Evolutionary conservation across 2,329 filamentous ascomycete genomes (phyloP).

Genomic region (Trichoderma sp.): DNA sequence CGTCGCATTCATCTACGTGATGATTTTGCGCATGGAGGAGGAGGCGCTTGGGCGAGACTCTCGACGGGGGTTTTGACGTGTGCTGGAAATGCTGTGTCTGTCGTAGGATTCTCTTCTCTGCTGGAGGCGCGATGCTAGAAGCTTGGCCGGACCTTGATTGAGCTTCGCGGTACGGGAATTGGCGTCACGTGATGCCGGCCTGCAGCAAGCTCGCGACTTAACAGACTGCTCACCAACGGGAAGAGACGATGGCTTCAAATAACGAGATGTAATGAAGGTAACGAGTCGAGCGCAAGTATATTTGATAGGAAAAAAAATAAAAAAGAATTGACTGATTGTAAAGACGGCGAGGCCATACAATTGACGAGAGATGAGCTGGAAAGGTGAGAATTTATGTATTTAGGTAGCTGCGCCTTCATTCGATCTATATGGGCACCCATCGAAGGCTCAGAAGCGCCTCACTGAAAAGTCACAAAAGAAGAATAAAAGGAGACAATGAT

Average conservation of each 20-base stretch:
- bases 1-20: slow-evolving; percentile 44
- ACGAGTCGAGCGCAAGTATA: too few relatives aligned
- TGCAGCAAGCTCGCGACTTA: too few relatives aligned
- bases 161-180: slow-evolving; percentile 26
- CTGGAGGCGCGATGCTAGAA: slow-evolving; percentile 22
- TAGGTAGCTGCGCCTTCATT: background rate
- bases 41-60: slow-evolving; percentile 18
- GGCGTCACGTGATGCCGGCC: slow-evolving; percentile 24
- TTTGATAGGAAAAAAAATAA: too few relatives aligned
- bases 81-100: slow-evolving; percentile 18
- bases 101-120: slow-evolving; percentile 6
- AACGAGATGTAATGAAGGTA: too few relatives aligned
- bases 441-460: background rate
- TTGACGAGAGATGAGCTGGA: too few relatives aligned
- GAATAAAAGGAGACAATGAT: background rate
- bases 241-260: too few relatives aligned
- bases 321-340: too few relatives aligned
- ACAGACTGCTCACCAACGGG: too few relatives aligned
- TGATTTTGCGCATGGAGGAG: slow-evolving; percentile 41
- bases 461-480: background rate
- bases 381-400: background rate
- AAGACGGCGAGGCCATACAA: too few relatives aligned
- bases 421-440: too few relatives aligned
- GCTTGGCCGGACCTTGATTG: slow-evolving; percentile 20
- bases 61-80: background rate